phyloP scores from a whole-genome alignment of 2,329 filamentous ascomycete genomes.

The Ophiostoma piceae region DNA sequence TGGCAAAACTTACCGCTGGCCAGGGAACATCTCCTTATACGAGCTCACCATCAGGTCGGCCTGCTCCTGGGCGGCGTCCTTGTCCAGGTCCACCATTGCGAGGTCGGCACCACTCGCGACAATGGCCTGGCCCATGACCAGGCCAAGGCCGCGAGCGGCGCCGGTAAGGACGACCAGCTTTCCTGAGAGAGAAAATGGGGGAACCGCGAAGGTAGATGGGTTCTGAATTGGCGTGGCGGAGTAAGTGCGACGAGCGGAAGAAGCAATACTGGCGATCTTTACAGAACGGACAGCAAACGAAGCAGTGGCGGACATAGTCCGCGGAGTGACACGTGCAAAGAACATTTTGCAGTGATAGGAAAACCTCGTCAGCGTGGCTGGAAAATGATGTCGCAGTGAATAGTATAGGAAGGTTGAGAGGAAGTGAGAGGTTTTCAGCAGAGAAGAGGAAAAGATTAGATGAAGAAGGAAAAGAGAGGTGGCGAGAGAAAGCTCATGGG shows the following conservation, averaged over 20 bases:
- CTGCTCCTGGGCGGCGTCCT: constrained; percentile 76
- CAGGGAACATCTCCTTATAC: constrained; percentile 75
- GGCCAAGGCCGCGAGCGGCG: constrained; percentile 78
- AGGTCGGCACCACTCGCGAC: constrained; percentile 83
- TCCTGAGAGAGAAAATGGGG: constrained; percentile 79
- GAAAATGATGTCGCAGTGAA: too few species aligned
- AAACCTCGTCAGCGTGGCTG: too few species aligned
- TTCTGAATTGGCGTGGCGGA: constrained; percentile 6
- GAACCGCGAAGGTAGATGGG: constrained; percentile 62
- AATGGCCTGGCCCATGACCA: constrained; percentile 90
- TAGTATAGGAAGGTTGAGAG: too few species aligned
- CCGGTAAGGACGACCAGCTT: constrained; percentile 83
- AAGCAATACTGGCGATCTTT: not conserved
- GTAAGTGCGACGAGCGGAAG: not conserved
- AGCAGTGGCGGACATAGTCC: not conserved
- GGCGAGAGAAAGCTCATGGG: too few species aligned
- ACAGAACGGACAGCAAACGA: not conserved
- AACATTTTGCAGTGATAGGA: not conserved
- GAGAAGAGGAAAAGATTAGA: too few species aligned
- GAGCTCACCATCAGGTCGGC: constrained; percentile 67
- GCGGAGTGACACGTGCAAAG: not conserved
- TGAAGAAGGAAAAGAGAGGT: too few species aligned
- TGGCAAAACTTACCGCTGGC: constrained; percentile 52
- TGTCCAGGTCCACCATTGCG: constrained; percentile 90
- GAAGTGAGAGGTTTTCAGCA: too few species aligned